phyloP scores from a whole-genome alignment of 129 eudicot species.

The Flaveria linearis region DNA sequence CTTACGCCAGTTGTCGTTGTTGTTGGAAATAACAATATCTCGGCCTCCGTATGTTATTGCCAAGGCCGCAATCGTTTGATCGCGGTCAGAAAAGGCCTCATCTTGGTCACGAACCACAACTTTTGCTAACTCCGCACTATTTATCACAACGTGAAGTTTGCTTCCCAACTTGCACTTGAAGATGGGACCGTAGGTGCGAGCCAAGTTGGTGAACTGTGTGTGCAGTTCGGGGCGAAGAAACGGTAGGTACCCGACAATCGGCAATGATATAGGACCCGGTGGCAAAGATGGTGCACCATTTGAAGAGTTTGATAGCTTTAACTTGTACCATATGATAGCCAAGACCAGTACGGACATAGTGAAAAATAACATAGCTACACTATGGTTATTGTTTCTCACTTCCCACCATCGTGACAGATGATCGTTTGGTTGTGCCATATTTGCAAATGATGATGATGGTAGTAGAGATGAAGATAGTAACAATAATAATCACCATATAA shows the following conservation, averaged over 20 bases:
- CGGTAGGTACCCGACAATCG: not conserved
- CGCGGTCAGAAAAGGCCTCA: not conserved
- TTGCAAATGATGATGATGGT: too few relatives aligned
- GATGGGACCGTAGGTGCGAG: not conserved
- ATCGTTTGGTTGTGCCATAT: too few relatives aligned
- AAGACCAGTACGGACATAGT: not conserved
- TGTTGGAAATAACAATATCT: not conserved
- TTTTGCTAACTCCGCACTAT: not conserved
- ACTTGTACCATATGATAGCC: not conserved
- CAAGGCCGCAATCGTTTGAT: not conserved
- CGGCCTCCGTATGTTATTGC: not conserved
- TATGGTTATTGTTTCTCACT: not conserved
- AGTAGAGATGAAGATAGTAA: too few relatives aligned
- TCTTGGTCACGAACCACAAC: not conserved
- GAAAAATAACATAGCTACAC: not conserved
- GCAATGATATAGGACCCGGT: not conserved
- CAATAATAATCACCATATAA: too few relatives aligned
- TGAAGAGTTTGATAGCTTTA: not conserved
- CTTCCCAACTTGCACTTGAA: not conserved
- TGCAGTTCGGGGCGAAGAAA: not conserved
- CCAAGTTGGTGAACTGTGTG: slow-evolving; percentile 1
- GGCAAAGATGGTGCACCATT: not conserved
- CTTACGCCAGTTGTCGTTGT: not conserved
- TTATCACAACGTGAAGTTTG: not conserved
- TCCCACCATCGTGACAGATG: not conserved